Evolutionary conservation across 1,284 basidiomycete species (phyloP), one percentile per base, ranked within the genome.

Genomic region (Irpex sp.): DNA sequence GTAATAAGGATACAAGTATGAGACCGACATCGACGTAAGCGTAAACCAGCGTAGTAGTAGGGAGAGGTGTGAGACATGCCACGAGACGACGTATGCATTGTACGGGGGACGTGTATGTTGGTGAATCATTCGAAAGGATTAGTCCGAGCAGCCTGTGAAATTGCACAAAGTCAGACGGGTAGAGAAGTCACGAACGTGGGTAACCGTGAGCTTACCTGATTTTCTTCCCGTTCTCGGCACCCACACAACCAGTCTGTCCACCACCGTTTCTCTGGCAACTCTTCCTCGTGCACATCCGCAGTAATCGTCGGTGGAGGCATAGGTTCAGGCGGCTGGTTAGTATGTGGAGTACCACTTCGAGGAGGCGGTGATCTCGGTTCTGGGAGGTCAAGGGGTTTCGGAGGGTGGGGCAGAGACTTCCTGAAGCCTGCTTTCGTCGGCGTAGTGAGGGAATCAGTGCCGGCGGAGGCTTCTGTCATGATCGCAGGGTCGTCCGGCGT

Each of bases 221-320:
- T 74, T 60, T 91, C 86, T 9, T 88, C 88, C 59, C 85, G 86
- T 70, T 91, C 90, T 19, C 83, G 78, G 67, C 89, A 91, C 7
- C 90, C 90, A 71, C 90, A 92, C 65, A 92, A 72, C 89, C 89
- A 90, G 59, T 92, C 90, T 69, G 91, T 90, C 90, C 90, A 92
- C 90, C 90, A 92, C 63, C 82, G 74, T n/a, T 77, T 77, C 26
- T 79, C 75, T 61, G 75, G 70, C 57, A 70, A 71, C 46, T 75
- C 74, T 17, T 74, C 68, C 19, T 72, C 71, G 8, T 68, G 61
- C 26, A 66, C 66, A 26, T 62, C 63, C 60, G 35, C 61, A 31
- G 62, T 19, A 46, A 70, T 66, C n/a, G 71, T 71, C 0, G 79
- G 81, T 21, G 77, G 75, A 5, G 77, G 67, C 13, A 77, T 78